Evolutionary conservation across 306 rosid species (phyloP), one percentile per base, ranked within the genome.

Genomic region (Fragaria vesca): DNA sequence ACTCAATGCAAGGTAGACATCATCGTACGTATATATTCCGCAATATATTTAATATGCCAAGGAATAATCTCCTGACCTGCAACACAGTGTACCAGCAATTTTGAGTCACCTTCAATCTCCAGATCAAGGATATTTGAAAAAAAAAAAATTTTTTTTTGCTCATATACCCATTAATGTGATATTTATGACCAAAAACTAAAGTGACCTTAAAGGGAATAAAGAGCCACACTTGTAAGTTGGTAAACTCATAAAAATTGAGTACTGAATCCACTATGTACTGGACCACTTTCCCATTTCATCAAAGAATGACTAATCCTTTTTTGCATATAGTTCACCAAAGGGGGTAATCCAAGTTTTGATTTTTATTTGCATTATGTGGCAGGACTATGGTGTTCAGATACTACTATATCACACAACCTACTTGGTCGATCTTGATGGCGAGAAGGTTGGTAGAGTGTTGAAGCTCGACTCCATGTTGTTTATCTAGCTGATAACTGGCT

Each of bases 351-450:
- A 32, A 32, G 36, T 32, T 3, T 32, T 32, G 36, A 32, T 32
- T 3, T 32, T 32, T 32, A 32, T 32, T 32, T 32, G 36, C 36
- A 32, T 32, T 32, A 32, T 32, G 36, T 34, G 69, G 47, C 83
- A 90, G 98, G 97, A 89, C 1, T 91, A 87, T 24, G 93, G 91
- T 20, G 80, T 95, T 0, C 78, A 81, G 73, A 74, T 95, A 81
- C 69, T 80, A 66, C 75, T 92, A 9, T 92, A 79, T 77, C 88
- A 94, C 15, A 89, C 97, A 16, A 88, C 93, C 13, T 95, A 89
- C 62, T 68, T 95, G 5, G 97, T 95, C 1, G 98, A 95, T 79
- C 86, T 95, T 73, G 92, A 81, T 11, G 83, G 30, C 15, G 97
- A 91, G 73, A 77, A 78, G n/a, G 86, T 65, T 3, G 97, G 96